These are phyloP conservation scores for Phytophthora pseudosyringae DNA, from an alignment of 352 stramenopile genomes.

Conservation along the genomic window DNA sequence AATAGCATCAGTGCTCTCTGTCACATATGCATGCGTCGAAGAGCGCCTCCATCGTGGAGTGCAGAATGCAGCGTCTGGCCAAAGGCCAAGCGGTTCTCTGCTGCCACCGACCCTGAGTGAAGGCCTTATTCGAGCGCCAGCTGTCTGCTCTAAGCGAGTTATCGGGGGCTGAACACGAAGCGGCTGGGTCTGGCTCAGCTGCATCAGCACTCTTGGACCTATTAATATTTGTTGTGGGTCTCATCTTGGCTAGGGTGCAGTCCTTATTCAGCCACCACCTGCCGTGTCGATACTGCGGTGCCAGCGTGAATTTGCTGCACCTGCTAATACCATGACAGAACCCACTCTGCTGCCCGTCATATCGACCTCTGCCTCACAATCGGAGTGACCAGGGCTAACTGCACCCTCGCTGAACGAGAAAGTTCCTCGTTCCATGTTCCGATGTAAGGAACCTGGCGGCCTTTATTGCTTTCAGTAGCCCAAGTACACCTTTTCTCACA, in stretches of 20 bases:
- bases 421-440: too few relatives aligned
- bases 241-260: not conserved
- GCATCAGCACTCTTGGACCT: not conserved
- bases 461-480: too few relatives aligned
- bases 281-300: not conserved
- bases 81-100: not conserved
- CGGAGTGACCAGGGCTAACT: too few relatives aligned
- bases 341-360: too few relatives aligned
- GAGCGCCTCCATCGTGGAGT: not conserved
- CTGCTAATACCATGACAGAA: too few relatives aligned
- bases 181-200: not conserved
- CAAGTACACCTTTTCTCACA: too few relatives aligned
- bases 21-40: not conserved
- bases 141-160: not conserved
- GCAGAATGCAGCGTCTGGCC: not conserved
- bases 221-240: too few relatives aligned
- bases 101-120: not conserved
- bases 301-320: not conserved
- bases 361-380: too few relatives aligned
- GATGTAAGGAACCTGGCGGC: too few relatives aligned
- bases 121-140: slow-evolving; percentile 1
- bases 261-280: slow-evolving; percentile 1
- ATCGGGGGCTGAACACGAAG: not conserved
- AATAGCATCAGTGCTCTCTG: slow-evolving; percentile 1
- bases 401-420: too few relatives aligned